Base-by-base conservation (phyloP, 2,329 filamentous ascomycete genomes). In the Delphinella strobiligena region DNA sequence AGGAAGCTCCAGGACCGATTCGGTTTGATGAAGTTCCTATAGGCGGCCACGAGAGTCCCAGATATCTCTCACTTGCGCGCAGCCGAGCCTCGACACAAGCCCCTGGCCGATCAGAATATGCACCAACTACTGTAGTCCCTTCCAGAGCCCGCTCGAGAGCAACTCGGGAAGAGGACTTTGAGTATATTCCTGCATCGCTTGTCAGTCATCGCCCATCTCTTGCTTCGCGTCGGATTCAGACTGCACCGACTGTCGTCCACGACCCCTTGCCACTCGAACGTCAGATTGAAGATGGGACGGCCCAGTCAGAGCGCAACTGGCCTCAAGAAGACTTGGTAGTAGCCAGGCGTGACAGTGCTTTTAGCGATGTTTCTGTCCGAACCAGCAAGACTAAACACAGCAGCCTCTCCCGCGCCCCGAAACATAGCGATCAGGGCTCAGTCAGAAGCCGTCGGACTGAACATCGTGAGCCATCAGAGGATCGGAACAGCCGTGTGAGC, bases 121-220 rank as follows among this genome's bases (percentile, higher is more conserved):
- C 29, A 2, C 14, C 15, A 3, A 17, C 34, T 11, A 19, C 39
- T 3, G 32, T 14, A 29, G 15, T 5, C 9, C 30, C 14, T 4
- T 19, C 33, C 9, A 14, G 19, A 14, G 22, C 18, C n/a, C 53
- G 51, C 22, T 54, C 56, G 2, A 32, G 38, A 24, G 37, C 22
- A 17, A 29, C 40, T 2, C 40, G 33, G 11, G 30, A 31, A 24
- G 19, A 27, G 15, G 38, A 38, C 24, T 53, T 59, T 29, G 58
- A 62, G 41, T 62, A 62, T 50, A 44, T 49, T 4, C 58, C 58
- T 9, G 56, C 59, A 10, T 32, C 38, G 3, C 11, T 45, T 47
- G 22, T 58, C 53, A 31, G 48, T 51, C 41, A 50, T 49, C 18
- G 37, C 7, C 43, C 34, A 15, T 42, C 40, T 19, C 17, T 45